Percentiles rank a stretch among this genome's conserved stretches.
Evolutionary conservation across 1,139 yeast genomes (phyloP).

Genomic region (Hansenula sp.): DNA sequence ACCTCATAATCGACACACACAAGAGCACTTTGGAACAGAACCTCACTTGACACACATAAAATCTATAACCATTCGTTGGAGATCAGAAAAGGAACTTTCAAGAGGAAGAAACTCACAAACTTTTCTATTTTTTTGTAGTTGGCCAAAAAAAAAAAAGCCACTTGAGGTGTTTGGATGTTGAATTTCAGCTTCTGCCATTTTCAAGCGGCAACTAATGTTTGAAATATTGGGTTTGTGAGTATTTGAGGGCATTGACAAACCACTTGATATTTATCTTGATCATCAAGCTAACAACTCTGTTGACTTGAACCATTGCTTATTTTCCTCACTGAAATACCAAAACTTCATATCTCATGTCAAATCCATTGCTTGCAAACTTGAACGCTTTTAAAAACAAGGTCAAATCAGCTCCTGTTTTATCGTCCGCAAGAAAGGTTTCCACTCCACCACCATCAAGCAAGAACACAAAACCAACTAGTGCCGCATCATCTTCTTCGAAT

Average conservation of each 20-base stretch:
- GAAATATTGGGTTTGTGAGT: no score
- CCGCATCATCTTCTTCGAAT: slow-evolving; percentile 9
- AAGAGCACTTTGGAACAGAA: neutral
- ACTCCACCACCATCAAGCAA: slow-evolving; percentile 13
- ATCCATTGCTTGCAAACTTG: slow-evolving; percentile 43
- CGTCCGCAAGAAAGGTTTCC: slow-evolving; percentile 25
- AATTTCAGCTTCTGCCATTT: no score
- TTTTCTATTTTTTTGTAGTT: neutral
- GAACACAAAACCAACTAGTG: neutral
- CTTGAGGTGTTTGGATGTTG: neutral
- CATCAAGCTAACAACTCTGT: no score
- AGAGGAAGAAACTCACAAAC: neutral
- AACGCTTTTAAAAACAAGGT: slow-evolving; percentile 60
- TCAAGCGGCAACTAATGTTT: no score
- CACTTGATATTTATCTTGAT: neutral
- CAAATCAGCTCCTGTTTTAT: slow-evolving; percentile 14
- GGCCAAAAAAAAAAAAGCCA: neutral
- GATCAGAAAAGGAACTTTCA: neutral
- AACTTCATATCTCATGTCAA: slow-evolving; percentile 25
- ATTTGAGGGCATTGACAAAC: no score
- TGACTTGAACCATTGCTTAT: neutral
- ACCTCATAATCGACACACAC: neutral
- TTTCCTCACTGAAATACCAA: neutral
- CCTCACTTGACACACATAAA: neutral
- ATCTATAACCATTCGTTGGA: neutral